A percentile compares a stretch with the other conserved stretches of the same genome.
These are phyloP conservation scores for Boletus reticuloceps DNA, from an alignment of 768 basidiomycete genomes.

Conservation along the genomic window DNA sequence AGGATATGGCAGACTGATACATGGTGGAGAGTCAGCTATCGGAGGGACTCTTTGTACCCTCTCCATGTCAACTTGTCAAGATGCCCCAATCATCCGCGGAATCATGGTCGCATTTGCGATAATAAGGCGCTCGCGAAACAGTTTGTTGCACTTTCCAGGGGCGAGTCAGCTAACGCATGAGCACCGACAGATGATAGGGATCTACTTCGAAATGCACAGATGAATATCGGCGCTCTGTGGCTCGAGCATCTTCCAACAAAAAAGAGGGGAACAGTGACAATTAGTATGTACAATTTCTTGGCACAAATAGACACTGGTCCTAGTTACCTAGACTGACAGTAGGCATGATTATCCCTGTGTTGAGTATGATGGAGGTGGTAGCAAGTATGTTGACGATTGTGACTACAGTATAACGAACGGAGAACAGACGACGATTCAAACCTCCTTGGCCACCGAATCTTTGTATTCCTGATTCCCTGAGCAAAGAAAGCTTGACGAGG, in stretches of 20 bases:
- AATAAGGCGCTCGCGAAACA: slow-evolving; percentile 74
- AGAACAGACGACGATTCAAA: background rate
- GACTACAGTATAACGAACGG: background rate
- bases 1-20: no score
- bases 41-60: slow-evolving; percentile 34
- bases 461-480: slow-evolving; percentile 15
- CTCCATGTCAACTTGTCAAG: slow-evolving; percentile 84
- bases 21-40: no score
- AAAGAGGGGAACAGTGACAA: no score
- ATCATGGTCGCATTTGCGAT: slow-evolving; percentile 72
- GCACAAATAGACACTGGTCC: no score
- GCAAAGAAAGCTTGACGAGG: slow-evolving; percentile 73
- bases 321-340: slow-evolving; percentile 61
- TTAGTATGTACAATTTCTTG: no score
- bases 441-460: background rate
- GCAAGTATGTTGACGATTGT: slow-evolving; percentile 43
- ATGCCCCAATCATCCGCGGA: slow-evolving; percentile 52
- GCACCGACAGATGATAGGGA: no score
- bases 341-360: slow-evolving; percentile 78
- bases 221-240: no score
- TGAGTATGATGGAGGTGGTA: slow-evolving; percentile 53
- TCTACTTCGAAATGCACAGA: no score
- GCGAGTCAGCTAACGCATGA: no score
- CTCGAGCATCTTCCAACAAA: no score
- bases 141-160: slow-evolving; percentile 54